Conservation (phyloP, 192 early-diverging fungal genomes). For the Coemansia interrupta region DNA sequence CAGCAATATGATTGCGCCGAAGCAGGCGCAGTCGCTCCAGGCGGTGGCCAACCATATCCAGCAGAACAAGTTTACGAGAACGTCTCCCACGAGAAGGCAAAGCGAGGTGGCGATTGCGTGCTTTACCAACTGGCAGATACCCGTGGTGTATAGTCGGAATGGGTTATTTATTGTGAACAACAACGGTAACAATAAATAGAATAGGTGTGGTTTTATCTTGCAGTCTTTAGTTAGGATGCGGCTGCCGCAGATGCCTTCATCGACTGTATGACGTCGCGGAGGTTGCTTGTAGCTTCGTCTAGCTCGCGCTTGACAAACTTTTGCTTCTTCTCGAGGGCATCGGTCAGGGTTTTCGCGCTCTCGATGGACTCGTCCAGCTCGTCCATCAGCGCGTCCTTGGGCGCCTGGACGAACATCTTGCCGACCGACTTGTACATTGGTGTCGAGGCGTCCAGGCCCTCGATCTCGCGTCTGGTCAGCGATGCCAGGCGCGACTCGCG, state of each 20-base stretch:
- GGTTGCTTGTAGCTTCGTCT: constrained; percentile 31
- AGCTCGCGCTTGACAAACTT: constrained; percentile 48
- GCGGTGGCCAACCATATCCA: not conserved
- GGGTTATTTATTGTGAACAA: not conserved
- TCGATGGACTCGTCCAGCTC: constrained; percentile 28
- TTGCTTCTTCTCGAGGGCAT: constrained; percentile 50
- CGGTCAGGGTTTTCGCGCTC: constrained; percentile 10
- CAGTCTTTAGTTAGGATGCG: not conserved
- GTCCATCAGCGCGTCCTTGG: constrained; percentile 23
- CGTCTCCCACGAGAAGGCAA: constrained; percentile 2
- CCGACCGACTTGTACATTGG: constrained; percentile 47
- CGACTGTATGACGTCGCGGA: constrained; percentile 36
- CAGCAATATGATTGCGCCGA: constrained; percentile 14
- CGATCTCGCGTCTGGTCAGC: constrained; percentile 46
- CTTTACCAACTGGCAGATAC: constrained; percentile 18
- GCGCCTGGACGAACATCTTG: constrained; percentile 52
- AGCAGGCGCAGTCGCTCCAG: constrained; percentile 16
- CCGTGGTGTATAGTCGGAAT: not conserved
- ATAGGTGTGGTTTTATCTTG: too few species aligned
- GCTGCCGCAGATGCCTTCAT: constrained; percentile 4
- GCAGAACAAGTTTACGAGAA: not conserved
- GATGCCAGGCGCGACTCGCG: constrained; percentile 43
- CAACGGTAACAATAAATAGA: not conserved
- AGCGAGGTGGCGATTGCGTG: constrained; percentile 22
- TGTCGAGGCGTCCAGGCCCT: constrained; percentile 22